Conservation (phyloP, 163 green algal species). For the Prototheca stagnorum region DNA sequence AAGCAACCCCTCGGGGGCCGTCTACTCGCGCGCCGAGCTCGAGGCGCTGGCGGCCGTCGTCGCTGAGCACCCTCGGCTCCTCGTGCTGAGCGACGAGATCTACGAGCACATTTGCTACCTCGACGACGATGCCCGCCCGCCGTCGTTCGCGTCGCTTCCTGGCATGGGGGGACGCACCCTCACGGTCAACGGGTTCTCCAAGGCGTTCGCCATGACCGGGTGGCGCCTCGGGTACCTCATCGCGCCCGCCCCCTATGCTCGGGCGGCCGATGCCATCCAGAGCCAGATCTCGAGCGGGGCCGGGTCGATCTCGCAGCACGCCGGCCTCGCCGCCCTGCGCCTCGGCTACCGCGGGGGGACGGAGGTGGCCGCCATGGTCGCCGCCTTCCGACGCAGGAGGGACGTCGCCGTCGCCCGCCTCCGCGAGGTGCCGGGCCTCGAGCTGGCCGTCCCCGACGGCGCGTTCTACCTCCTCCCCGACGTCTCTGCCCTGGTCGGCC, state of each 20-base stretch:
- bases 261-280: constrained; percentile 71
- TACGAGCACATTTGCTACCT: constrained; percentile 96
- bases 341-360: constrained; percentile 62
- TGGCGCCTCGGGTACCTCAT: constrained; percentile 97
- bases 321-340: constrained; percentile 68
- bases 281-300: constrained; percentile 72
- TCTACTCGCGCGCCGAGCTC: constrained; percentile 62
- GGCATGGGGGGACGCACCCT: constrained; percentile 81
- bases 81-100: constrained; percentile 93
- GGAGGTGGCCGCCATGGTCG: constrained; percentile 64
- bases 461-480: constrained; percentile 95
- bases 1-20: constrained; percentile 82
- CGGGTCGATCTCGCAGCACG: constrained; percentile 78
- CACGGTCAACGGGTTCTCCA: constrained; percentile 93
- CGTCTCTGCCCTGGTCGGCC: constrained; percentile 65
- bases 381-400: constrained; percentile 56
- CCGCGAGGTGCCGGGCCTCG: constrained; percentile 47
- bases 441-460: constrained; percentile 45
- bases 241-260: constrained; percentile 63
- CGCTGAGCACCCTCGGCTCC: constrained; percentile 61
- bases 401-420: constrained; percentile 62
- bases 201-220: constrained; percentile 66
- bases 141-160: constrained; percentile 64
- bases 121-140: constrained; percentile 7
- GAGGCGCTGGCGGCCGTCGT: constrained; percentile 70